Evolutionary conservation across 768 basidiomycete species (phyloP).

Genomic region (Panaeolus cyanescens): DNA sequence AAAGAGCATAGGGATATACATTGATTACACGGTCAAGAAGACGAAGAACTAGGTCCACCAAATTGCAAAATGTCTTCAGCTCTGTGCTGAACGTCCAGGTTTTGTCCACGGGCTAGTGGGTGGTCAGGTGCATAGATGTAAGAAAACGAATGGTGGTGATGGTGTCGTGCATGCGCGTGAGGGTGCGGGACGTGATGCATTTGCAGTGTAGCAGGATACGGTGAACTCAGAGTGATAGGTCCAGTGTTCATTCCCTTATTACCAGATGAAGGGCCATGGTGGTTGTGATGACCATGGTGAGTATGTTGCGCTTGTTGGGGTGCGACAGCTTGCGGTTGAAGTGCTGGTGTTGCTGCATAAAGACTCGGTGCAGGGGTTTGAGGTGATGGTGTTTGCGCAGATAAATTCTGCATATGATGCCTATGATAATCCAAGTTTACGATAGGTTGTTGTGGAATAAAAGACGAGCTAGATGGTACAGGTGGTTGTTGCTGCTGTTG

Average conservation of each 20-base stretch:
- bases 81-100: slow-evolving; percentile 39
- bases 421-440: slow-evolving; percentile 23
- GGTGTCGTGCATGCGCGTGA: slow-evolving; percentile 76
- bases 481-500: slow-evolving; percentile 20
- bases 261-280: slow-evolving; percentile 10
- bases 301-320: slow-evolving; percentile 15
- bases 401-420: slow-evolving; percentile 15
- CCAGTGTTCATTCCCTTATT: slow-evolving; percentile 35
- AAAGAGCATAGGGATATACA: not conserved
- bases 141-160: slow-evolving; percentile 60
- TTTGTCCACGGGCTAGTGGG: slow-evolving; percentile 26
- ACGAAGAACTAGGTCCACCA: slow-evolving; percentile 33
- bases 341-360: slow-evolving; percentile 11
- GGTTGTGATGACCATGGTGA: slow-evolving; percentile 16
- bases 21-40: slow-evolving; percentile 18
- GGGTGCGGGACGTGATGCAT: slow-evolving; percentile 86
- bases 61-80: slow-evolving; percentile 54
- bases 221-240: slow-evolving; percentile 54
- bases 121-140: slow-evolving; percentile 36
- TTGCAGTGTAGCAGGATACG: slow-evolving; percentile 54
- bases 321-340: slow-evolving; percentile 16
- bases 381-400: slow-evolving; percentile 8
- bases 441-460: slow-evolving; percentile 9
- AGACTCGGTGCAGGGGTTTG: slow-evolving; percentile 8
- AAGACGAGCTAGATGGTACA: not conserved